Percentiles rank a stretch among this genome's conserved stretches.
These are phyloP conservation scores for Saccharum officinarum DNA, from an alignment of 176 grass and related monocot species.

Conservation along the genomic window DNA sequence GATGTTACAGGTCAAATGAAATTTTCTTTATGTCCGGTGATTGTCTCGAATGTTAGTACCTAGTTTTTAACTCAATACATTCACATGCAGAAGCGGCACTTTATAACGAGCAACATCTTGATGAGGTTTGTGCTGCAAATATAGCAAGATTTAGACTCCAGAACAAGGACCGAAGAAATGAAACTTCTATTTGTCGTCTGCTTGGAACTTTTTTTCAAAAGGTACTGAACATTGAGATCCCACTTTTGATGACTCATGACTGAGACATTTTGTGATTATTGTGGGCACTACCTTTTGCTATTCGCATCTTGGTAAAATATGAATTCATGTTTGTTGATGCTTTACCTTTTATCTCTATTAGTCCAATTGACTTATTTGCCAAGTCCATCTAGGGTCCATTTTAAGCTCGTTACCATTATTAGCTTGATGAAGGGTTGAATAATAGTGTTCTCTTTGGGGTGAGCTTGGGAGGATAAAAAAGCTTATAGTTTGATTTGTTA, in stretches of 20 bases:
- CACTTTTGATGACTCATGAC: not conserved
- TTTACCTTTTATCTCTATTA: not conserved
- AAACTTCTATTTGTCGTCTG: constrained; percentile 63
- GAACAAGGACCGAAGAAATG: constrained; percentile 50
- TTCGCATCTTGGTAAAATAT: constrained; percentile 6
- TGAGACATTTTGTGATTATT: constrained; percentile 14
- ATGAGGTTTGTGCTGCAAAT: constrained; percentile 66
- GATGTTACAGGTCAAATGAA: constrained; percentile 57
- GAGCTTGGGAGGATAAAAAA: not conserved
- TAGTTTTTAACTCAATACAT: constrained; percentile 34
- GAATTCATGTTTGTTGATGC: not conserved
- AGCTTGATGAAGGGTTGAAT: not conserved
- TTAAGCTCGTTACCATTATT: constrained; percentile 12
- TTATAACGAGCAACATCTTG: constrained; percentile 50
- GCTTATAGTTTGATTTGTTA: not conserved
- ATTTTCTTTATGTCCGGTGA: constrained; percentile 7
- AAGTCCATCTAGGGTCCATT: constrained; percentile 1
- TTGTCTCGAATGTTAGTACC: not conserved
- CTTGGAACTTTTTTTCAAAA: constrained; percentile 75
- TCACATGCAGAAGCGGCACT: constrained; percentile 44
- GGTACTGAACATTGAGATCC: constrained; percentile 41
- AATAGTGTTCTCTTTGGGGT: not conserved
- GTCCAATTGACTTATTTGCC: not conserved
- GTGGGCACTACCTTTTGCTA: constrained; percentile 11
- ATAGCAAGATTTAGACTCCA: constrained; percentile 58